Percentiles rank a stretch among this genome's conserved stretches.
These are phyloP conservation scores for Sphagnum contortum DNA, from an alignment of 225 moss, liverwort and hornwort genomes.

Conservation along the genomic window DNA sequence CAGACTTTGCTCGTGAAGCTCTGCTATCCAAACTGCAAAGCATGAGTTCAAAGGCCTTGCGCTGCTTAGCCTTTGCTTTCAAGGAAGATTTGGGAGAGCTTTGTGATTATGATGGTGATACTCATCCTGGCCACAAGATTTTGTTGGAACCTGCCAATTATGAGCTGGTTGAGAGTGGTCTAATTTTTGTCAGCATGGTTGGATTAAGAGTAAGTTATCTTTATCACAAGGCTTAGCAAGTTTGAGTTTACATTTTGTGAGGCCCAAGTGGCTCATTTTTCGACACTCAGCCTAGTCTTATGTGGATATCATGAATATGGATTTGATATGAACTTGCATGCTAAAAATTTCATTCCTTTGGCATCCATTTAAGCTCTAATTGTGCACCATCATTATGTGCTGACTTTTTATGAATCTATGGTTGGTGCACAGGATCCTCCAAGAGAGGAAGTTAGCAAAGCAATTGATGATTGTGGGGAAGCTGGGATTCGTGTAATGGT, in stretches of 20 bases:
- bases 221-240: not conserved
- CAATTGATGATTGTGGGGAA: slow-evolving; percentile 12
- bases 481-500: slow-evolving; percentile 21
- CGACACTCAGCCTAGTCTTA: too few relatives aligned
- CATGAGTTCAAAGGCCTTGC: slow-evolving; percentile 9
- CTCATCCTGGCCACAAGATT: slow-evolving; percentile 8
- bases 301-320: too few relatives aligned
- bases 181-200: slow-evolving; percentile 13
- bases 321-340: not conserved
- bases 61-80: slow-evolving; percentile 13
- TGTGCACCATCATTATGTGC: too few relatives aligned
- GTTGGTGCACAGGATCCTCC: slow-evolving; percentile 18
- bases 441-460: slow-evolving; percentile 8
- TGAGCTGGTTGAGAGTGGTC: slow-evolving; percentile 8
- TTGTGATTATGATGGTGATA: slow-evolving; percentile 3
- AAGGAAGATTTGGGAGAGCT: slow-evolving; percentile 13
- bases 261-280: too few relatives aligned
- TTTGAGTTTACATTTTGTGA: not conserved
- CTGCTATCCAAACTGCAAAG: slow-evolving; percentile 7
- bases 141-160: slow-evolving; percentile 10
- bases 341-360: slow-evolving; percentile 25
- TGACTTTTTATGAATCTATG: too few relatives aligned
- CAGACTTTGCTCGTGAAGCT: slow-evolving; percentile 3
- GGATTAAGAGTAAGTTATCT: slow-evolving; percentile 35
- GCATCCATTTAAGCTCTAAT: slow-evolving; percentile 10